These are phyloP conservation scores for Teratosphaeria nubilosa DNA, from an alignment of 2,329 filamentous ascomycete genomes.

Conservation along the genomic window DNA sequence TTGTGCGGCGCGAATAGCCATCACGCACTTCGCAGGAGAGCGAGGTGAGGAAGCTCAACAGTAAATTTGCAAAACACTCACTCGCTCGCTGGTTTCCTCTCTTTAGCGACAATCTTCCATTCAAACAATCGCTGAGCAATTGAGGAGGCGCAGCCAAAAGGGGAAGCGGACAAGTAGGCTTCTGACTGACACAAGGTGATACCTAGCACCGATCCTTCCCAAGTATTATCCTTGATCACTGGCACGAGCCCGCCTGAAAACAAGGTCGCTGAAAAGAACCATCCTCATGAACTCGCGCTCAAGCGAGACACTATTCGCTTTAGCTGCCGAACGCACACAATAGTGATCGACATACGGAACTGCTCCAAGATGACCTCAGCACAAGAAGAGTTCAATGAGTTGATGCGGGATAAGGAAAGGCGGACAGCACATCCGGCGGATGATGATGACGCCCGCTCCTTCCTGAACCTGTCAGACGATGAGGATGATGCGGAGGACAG, in stretches of 20 bases:
- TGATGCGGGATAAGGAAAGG: conserved; percentile 38
- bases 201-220: background rate
- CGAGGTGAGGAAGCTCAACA: background rate
- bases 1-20: background rate
- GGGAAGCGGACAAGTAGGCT: background rate
- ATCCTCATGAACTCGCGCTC: background rate
- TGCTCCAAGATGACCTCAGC: conserved; percentile 34
- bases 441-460: conserved; percentile 32
- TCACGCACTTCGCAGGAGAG: background rate
- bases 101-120: background rate
- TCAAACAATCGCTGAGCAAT: background rate
- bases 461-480: conserved; percentile 36
- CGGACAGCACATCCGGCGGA: conserved; percentile 39
- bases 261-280: background rate
- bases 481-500: conserved; percentile 14
- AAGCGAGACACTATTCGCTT: background rate
- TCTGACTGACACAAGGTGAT: background rate
- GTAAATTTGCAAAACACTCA: background rate
- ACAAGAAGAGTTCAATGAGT: conserved; percentile 43
- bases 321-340: background rate
- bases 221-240: background rate
- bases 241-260: background rate
- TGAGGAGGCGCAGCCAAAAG: background rate
- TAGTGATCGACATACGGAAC: background rate
- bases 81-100: background rate